Evolutionary conservation across 2,329 filamentous ascomycete species (phyloP).

Genomic region (Gnomoniopsis smithogilvyi): DNA sequence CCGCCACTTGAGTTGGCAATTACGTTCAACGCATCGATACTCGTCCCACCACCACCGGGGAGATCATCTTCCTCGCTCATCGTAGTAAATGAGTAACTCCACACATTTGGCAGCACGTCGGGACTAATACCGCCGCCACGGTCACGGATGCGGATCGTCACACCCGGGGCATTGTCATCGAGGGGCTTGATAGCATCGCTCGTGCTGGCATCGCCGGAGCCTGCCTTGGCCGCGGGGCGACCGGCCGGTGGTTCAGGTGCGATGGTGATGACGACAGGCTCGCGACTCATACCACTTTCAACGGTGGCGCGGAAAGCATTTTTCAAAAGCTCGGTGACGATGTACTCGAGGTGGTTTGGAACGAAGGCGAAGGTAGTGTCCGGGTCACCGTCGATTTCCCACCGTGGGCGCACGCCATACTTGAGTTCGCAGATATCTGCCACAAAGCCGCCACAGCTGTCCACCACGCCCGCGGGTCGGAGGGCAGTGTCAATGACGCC

Average conservation of each 20-base stretch:
- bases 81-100: slow-evolving; percentile 97
- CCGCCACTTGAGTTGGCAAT: slow-evolving; percentile 71
- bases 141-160: slow-evolving; percentile 93
- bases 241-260: slow-evolving; percentile 58
- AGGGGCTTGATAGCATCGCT: slow-evolving; percentile 52
- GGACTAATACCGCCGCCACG: slow-evolving; percentile 91
- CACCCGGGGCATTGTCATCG: slow-evolving; percentile 70
- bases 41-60: slow-evolving; percentile 37
- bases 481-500: slow-evolving; percentile 93
- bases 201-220: slow-evolving; percentile 36
- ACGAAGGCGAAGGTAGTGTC: slow-evolving; percentile 90
- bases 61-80: slow-evolving; percentile 67
- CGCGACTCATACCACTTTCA: slow-evolving; percentile 73
- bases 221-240: slow-evolving; percentile 21
- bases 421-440: slow-evolving; percentile 96
- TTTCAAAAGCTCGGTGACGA: slow-evolving; percentile 92
- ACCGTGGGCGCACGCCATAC: slow-evolving; percentile 80
- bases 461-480: slow-evolving; percentile 75
- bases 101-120: slow-evolving; percentile 80
- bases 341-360: slow-evolving; percentile 95
- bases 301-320: slow-evolving; percentile 94
- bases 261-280: slow-evolving; percentile 89
- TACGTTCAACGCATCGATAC: slow-evolving; percentile 68
- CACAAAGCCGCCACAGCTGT: slow-evolving; percentile 84
- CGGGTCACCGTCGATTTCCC: slow-evolving; percentile 80